phyloP scores from a whole-genome alignment of 2,329 filamentous ascomycete genomes.

The Xylariomycetidae sp. region DNA sequence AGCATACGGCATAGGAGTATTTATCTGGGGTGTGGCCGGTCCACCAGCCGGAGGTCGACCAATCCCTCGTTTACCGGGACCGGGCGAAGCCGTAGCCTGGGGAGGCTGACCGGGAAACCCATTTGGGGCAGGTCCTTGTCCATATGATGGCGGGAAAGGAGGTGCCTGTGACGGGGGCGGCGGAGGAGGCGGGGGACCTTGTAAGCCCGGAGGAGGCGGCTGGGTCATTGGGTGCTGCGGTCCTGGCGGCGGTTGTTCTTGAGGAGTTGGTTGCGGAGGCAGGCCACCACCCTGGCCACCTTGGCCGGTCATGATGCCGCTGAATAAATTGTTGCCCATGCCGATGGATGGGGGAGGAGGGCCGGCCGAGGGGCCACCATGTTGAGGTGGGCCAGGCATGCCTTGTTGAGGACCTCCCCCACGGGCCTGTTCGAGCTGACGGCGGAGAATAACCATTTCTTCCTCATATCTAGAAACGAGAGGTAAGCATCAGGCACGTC shows the following conservation, averaged over 20 bases:
- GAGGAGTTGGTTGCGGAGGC: slow-evolving; percentile 62
- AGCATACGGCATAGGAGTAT: slow-evolving; percentile 80
- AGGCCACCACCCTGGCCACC: slow-evolving; percentile 79
- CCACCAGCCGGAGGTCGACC: slow-evolving; percentile 61
- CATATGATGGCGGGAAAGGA: slow-evolving; percentile 69
- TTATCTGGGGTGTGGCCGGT: slow-evolving; percentile 88
- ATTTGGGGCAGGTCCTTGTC: slow-evolving; percentile 52
- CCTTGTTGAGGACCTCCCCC: slow-evolving; percentile 52
- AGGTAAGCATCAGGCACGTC: too few species aligned
- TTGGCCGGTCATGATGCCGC: slow-evolving; percentile 90
- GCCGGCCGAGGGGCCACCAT: slow-evolving; percentile 62
- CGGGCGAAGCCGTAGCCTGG: slow-evolving; percentile 80
- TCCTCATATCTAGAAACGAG: slow-evolving; percentile 97
- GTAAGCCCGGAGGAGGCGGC: slow-evolving; percentile 67
- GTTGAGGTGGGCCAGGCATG: slow-evolving; percentile 67
- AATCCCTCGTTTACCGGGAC: slow-evolving; percentile 66
- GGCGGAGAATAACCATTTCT: slow-evolving; percentile 77
- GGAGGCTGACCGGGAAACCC: slow-evolving; percentile 81
- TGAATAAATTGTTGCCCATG: slow-evolving; percentile 88
- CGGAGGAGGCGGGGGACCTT: slow-evolving; percentile 53
- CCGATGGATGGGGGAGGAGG: slow-evolving; percentile 86
- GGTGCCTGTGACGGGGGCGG: slow-evolving; percentile 59
- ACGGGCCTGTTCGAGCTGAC: slow-evolving; percentile 77
- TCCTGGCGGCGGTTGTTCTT: slow-evolving; percentile 52
- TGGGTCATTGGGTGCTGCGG: slow-evolving; percentile 65